phyloP scores from a whole-genome alignment of 1,139 yeast species.

The Kodamaea sp. region DNA sequence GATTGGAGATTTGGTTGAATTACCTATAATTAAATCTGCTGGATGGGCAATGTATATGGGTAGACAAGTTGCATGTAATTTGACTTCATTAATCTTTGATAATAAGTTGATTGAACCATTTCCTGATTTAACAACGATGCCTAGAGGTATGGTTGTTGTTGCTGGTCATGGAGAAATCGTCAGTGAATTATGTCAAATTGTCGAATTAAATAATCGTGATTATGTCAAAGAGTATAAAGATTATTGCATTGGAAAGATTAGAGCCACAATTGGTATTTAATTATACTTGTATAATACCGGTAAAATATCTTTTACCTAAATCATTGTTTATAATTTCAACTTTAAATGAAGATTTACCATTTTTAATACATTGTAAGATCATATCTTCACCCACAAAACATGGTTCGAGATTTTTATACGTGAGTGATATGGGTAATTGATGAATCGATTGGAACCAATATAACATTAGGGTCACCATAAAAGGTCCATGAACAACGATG shows the following conservation, averaged over 20 bases:
- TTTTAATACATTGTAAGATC: slow-evolving; percentile 1
- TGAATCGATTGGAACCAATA: slow-evolving; percentile 39
- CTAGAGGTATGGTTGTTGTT: slow-evolving; percentile 43
- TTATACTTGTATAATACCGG: slow-evolving; percentile 4
- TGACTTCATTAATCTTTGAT: slow-evolving; percentile 29
- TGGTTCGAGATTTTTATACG: slow-evolving; percentile 51
- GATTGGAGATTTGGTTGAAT: slow-evolving; percentile 40
- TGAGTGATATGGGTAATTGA: slow-evolving; percentile 27
- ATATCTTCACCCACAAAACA: slow-evolving; percentile 28
- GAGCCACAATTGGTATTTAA: slow-evolving; percentile 20
- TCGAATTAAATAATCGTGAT: slow-evolving; percentile 32
- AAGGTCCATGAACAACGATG: slow-evolving; percentile 78
- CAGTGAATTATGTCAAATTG: slow-evolving; percentile 36
- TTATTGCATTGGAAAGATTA: slow-evolving; percentile 28
- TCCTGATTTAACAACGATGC: slow-evolving; percentile 33
- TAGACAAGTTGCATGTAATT: slow-evolving; percentile 38
- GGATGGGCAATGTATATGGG: slow-evolving; percentile 51
- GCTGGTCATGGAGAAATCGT: slow-evolving; percentile 42
- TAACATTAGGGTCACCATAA: slow-evolving; percentile 57
- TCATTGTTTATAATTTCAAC: slow-evolving; percentile 5
- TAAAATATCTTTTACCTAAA: slow-evolving; percentile 8
- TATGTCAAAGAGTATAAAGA: slow-evolving; percentile 41
- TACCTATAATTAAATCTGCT: slow-evolving; percentile 42
- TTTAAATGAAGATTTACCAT: not conserved
- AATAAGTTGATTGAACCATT: slow-evolving; percentile 31